Base-by-base conservation (phyloP, 441 rosid species). In the Rhodomyrtus psidioides region DNA sequence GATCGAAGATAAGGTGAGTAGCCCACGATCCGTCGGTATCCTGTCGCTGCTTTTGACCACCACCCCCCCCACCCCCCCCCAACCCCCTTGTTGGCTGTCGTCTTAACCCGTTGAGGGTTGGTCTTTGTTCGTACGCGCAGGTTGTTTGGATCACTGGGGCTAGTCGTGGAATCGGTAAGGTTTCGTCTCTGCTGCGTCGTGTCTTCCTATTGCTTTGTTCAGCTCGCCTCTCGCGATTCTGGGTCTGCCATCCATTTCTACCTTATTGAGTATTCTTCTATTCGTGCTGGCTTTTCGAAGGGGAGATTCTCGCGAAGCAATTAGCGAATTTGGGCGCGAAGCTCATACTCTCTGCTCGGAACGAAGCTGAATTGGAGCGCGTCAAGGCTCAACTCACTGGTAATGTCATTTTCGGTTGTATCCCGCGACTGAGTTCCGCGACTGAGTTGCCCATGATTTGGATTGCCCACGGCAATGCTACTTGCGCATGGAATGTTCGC, bases 81-180 rank as follows among this genome's bases (percentile, higher is more conserved):
- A 3, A 4, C 21, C 9, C 23, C 23, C 12, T 1, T 9, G 58
- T 55, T 55, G 58, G 76, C 26, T 65, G 14, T 65, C 5, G 76
- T 46, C 46, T 70, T 21, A 5, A 70, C 39, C 79, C 49, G 27
- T 86, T 26, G 49, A 82, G 81, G 55, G 55, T 54, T 28, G 82
- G 55, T 26, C 9, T 46, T 84, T 85, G 82, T 46, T 83, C 83
- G 39, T 58, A 55, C 83, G 42, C 14, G 54, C 79, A 94, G 99
- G 98, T 96, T 49, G 89, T 95, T 46, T 96, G 99, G 99, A 94
- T 96, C 81, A 96, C 99, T 75, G 98, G 99, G 30, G 98, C 98
- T 56, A 95, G 98, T 88, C 96, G 98, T 55, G 99, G 99, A 82
- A 96, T 96, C 55, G 99, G 99, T 95, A 91, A 28, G 58, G 49